Evolutionary conservation across 208 protist genomes (phyloP), one percentile per base, ranked within the genome.

Genomic region (Wallacemonas collosoma): DNA sequence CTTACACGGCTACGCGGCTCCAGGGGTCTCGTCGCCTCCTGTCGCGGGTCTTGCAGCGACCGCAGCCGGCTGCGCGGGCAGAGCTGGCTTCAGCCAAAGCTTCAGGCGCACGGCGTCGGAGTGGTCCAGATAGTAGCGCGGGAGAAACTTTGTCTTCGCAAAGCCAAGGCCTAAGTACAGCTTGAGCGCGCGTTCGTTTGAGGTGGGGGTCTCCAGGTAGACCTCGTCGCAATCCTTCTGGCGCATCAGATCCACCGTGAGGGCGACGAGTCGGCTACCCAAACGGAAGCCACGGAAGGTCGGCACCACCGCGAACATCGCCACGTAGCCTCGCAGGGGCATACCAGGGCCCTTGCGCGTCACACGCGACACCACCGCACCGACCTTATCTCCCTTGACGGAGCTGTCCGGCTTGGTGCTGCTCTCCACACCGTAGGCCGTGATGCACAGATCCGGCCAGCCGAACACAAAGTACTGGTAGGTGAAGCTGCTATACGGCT

Each of bases 401-500:
- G 81, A 82, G 14, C 65, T 54, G 50, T 88, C 88, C 7, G 90
- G 90, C 73, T 50, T 36, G 35, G 71, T 88, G 35, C 72, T 74
- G 63, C 83, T 81, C 71, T 95, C 82, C 4, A 86, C 71, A 48
- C 86, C 86, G 64, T 88, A 93, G 3, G 91, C 95, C 39, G 98
- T 81, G 15, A 98, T 85, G 68, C 91, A 98, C 5, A 99, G 86
- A 35, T 98, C 79, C 15, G 98, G 98, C 97, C 98, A 99, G 54
- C 93, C 91, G 81, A 98, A 92, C 75, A 99, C 87, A 81, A 99
- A 99, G 82, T 99, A 99, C 72, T 98, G 85, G 84, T 99, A 99
- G 0, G 99, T 99, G 80, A 99, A 99, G 67, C 99, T 97, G 70
- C 95, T 98, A 84, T 99, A 99, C 11, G 99, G 99, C 85, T 99